These are phyloP conservation scores for Smallanthus sonchifolius DNA, from an alignment of 129 eudicot genomes.

Conservation along the genomic window DNA sequence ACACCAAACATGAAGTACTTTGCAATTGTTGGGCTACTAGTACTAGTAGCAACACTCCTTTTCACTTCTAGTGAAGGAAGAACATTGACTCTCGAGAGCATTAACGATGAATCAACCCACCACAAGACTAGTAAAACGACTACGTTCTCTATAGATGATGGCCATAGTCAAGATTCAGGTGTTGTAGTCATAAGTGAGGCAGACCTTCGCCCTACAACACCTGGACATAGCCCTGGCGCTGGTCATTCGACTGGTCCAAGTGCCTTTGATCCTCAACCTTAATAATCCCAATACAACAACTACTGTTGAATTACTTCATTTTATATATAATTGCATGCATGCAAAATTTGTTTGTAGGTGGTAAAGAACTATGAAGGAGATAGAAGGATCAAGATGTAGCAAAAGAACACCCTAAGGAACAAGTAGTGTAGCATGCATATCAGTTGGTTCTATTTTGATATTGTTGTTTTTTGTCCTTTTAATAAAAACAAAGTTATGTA, in stretches of 20 bases:
- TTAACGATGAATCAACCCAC: slow-evolving; percentile 6
- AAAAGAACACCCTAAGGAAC: background rate
- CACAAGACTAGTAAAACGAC: background rate
- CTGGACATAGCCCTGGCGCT: slow-evolving; percentile 49
- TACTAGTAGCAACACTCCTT: slow-evolving; percentile 16
- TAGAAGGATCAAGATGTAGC: background rate
- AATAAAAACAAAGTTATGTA: background rate
- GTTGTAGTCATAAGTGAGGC: background rate
- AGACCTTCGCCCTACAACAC: slow-evolving; percentile 31
- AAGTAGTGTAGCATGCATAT: slow-evolving; percentile 1
- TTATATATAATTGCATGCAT: slow-evolving; percentile 13
- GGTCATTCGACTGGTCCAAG: slow-evolving; percentile 31
- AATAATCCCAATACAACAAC: background rate
- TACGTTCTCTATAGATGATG: background rate
- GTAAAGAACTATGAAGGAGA: background rate
- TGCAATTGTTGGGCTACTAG: slow-evolving; percentile 15
- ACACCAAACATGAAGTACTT: slow-evolving; percentile 12
- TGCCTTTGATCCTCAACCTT: slow-evolving; percentile 28
- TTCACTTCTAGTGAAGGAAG: slow-evolving; percentile 32
- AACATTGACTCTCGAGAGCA: slow-evolving; percentile 10
- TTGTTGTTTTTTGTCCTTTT: background rate
- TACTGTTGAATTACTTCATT: slow-evolving; percentile 3
- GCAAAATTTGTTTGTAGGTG: slow-evolving; percentile 10
- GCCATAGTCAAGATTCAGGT: background rate
- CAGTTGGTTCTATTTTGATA: background rate